Base-by-base conservation (phyloP, 495 filamentous ascomycete genomes). In the Tuber aestivum region DNA sequence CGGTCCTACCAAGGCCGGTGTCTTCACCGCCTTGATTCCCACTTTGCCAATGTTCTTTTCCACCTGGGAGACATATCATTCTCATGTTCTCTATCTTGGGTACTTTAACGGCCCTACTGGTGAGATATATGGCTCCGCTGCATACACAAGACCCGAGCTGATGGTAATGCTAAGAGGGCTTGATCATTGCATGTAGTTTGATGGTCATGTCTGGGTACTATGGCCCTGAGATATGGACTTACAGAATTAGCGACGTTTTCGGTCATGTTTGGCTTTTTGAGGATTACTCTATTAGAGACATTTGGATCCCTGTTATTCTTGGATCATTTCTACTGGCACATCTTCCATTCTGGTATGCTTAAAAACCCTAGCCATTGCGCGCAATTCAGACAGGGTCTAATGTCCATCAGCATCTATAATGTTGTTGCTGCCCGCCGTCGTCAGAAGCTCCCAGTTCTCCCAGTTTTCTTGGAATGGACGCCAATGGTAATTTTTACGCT, bases 61-160 rank as follows among this genome's bases (percentile, higher is more conserved):
- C 8, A 99, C 95, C 12, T 99, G 95, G 95, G 95, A 99, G 84
- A 99, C 95, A 3, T 99, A 97, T 84, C 95, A 99, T 84, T 97
- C 95, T 1, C 95, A 99, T 84, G 98, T 97, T 0, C 86, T 99
- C 2, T 99, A 98, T 83, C 91, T 99, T 6, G 95, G 95, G 45
- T 94, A 96, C 84, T 91, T 98, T 87, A 99, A 99, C 83, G 96
- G 96, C 0, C 95, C 95, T 6, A 99, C 94, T 41, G 86, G 86
- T 87, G 79, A 20, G 69, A 44, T 0, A 50, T 20, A 50, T n/a
- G 12, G 8, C 56, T 48, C 7, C 41, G 18, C 44, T 69, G 21
- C 12, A 44, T 73, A 40, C n/a, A 16, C n/a, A 21, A 61, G 71
- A 32, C 16, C 40, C 32, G 5, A 32, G 44, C 77, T 73, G 42